These are phyloP conservation scores for Pseudocercospora fijiensis DNA, from an alignment of 2,329 filamentous ascomycete species.

Conservation along the genomic window DNA sequence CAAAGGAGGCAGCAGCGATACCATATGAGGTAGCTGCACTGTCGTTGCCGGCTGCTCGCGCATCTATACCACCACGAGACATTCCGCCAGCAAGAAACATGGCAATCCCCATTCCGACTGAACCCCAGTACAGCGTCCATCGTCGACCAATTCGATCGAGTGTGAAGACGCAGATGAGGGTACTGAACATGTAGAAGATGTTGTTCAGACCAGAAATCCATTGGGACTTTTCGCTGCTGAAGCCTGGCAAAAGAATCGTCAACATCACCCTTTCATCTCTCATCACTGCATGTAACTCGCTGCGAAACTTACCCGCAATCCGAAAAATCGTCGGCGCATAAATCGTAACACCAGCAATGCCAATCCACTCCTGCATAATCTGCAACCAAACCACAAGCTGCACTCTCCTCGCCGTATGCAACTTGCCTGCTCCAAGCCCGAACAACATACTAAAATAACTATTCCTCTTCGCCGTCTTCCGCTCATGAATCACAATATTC, in stretches of 20 bases:
- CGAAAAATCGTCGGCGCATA: constrained; percentile 40
- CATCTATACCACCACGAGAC: constrained; percentile 32
- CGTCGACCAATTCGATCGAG: constrained; percentile 39
- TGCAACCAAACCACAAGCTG: constrained; percentile 44
- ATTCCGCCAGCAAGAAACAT: constrained; percentile 39
- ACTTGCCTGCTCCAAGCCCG: constrained; percentile 35
- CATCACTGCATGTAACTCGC: no score
- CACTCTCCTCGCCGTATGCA: constrained; percentile 40
- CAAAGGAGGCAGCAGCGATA: constrained; percentile 64
- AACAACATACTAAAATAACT: constrained; percentile 39
- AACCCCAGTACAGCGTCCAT: constrained; percentile 40
- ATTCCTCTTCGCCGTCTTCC: constrained; percentile 35
- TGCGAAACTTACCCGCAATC: constrained; percentile 27
- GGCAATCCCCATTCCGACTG: constrained; percentile 37
- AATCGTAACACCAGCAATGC: constrained; percentile 36
- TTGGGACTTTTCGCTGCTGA: constrained; percentile 40
- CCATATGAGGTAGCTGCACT: constrained; percentile 28
- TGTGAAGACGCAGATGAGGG: constrained; percentile 40
- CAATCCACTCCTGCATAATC: constrained; percentile 43
- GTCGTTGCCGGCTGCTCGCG: constrained; percentile 27
- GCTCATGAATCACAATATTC: constrained; percentile 61
- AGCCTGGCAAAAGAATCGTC: constrained; percentile 22
- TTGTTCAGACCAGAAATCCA: constrained; percentile 46
- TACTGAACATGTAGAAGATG: constrained; percentile 39
- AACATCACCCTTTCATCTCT: background rate